Conservation (phyloP, 441 rosid genomes). For the Melastoma candidum region DNA sequence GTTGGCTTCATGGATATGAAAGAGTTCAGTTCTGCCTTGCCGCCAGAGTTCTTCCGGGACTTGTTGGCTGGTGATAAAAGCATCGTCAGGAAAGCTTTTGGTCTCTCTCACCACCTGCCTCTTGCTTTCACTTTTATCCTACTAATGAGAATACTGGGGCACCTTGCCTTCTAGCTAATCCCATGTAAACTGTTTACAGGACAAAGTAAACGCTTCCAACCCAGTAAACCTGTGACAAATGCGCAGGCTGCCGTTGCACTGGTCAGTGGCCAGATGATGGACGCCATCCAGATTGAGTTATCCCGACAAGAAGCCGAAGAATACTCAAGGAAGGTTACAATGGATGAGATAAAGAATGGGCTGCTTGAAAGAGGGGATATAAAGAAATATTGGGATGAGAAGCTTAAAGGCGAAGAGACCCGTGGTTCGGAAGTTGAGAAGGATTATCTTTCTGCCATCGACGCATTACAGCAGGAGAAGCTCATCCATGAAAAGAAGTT, state of each 20-base stretch:
- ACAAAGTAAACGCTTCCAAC: constrained; percentile 71
- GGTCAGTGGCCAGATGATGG: constrained; percentile 63
- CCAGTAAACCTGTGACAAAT: constrained; percentile 67
- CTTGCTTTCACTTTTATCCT: no score
- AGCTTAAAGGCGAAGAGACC: constrained; percentile 42
- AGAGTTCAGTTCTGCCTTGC: constrained; percentile 40
- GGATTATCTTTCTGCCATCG: constrained; percentile 24
- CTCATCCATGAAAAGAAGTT: constrained; percentile 32
- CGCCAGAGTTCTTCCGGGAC: constrained; percentile 67
- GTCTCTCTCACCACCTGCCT: constrained; percentile 26
- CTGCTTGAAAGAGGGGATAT: constrained; percentile 65
- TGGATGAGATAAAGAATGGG: constrained; percentile 55
- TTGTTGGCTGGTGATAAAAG: constrained; percentile 59
- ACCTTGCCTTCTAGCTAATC: neutral
- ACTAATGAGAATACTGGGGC: neutral
- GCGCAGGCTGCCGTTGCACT: constrained; percentile 83
- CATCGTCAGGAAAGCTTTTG: constrained; percentile 77
- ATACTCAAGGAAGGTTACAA: constrained; percentile 36
- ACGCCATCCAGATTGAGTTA: constrained; percentile 48
- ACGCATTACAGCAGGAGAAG: constrained; percentile 54
- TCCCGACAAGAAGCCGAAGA: constrained; percentile 56
- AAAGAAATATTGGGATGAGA: constrained; percentile 54
- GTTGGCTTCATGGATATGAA: constrained; percentile 77
- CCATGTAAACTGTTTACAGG: constrained; percentile 30
- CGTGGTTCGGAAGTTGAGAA: constrained; percentile 42